Evolutionary conservation across 2,329 filamentous ascomycete species (phyloP), one percentile per base, ranked within the genome.

Genomic region (Aspergillus vadensis): DNA sequence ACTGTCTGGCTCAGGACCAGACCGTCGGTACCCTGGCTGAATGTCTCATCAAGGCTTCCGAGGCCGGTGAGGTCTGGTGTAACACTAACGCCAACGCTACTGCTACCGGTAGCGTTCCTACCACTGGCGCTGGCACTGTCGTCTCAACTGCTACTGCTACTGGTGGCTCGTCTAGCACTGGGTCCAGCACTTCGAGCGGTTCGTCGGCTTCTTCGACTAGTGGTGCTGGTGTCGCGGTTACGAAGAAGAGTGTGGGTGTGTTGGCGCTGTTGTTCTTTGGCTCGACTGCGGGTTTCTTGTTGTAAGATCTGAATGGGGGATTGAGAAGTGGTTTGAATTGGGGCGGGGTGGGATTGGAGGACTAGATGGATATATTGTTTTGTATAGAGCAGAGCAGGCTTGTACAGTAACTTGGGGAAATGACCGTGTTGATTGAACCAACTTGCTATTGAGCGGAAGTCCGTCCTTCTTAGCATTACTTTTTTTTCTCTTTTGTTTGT

Each of bases 21-120:
- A 63, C 27, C 7, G 55, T 69, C 19, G 61, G 62, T 5, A 59
- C 58, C 10, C 58, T 69, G 17, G 66, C 65, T 3, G 64, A 65
- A 38, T 70, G 67, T 52, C 62, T 69, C 6, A 62, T 65, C 61
- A 66, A 67, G 38, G 66, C 63, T 4, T 66, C 63, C 9, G 61
- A 61, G 21, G 32, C 63, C 4, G 66, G 67, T 2, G 57, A 69
- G 39, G 62, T 69, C 21, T 67, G 67, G 67, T 68, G 67, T 36
- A 70, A 69, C 36, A 66, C 64, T 25, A 66, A 66, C 52, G 64
- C 63, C 14, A 69, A 69, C 50, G 64, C 65, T 3, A 68, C 63
- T 1, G 67, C 65, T 7, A 69, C 66, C 4, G 65, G 63, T 2
- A 66, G 58, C 7, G 63, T 66, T 12, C 67, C 63, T 9, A 61